Evolutionary conservation across 2,329 filamentous ascomycete genomes (phyloP), one percentile per base, ranked within the genome.

Genomic region (Beauveria medogensis): DNA sequence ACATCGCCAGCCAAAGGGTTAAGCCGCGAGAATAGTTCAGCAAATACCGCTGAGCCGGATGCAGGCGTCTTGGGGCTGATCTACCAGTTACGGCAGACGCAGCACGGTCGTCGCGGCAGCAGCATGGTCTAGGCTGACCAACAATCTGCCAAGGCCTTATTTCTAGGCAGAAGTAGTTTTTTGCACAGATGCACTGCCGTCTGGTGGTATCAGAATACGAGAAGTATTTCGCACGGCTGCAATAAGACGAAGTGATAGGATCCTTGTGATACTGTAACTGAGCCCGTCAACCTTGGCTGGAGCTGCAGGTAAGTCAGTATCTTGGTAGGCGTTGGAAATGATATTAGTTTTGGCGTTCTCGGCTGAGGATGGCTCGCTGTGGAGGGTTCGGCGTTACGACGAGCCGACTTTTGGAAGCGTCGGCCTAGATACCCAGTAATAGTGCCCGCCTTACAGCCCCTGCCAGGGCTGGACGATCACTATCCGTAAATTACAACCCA

Each of bases 11-110:
- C 76, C 1, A 78, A 77, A 62, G 78, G 75, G 0, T 64, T 82
- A 20, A 82, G 78, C 48, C 75, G 80, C 30, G 82, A 84, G 64
- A 80, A 77, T 64, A 85, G 81, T 66, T 74, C 72, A 8, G 73
- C 72, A 6, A 75, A 74, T 20, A 73, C 73, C 0, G 77, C 77
- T 12, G 79, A 80, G 46, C 72, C 77, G 3, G 81, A 82, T 16
- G 76, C 78, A 2, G 82, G 83, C 1, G 82, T 86, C 2, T 72
- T 86, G 50, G 80, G 80, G 5, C 74, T 86, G 66, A 80, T 86
- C 62, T 81, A 82, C 64, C 82, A 85, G 67, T 77, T 85, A 62
- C 81, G 82, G 66, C 80, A 84, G 69, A 79, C 80, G 24, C 81
- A 84, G 64, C 74, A 81, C 66, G 78, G 79, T 50, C 76, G 80